Conservation (phyloP, 2,329 filamentous ascomycete genomes). For the Monosporascus sp. region DNA sequence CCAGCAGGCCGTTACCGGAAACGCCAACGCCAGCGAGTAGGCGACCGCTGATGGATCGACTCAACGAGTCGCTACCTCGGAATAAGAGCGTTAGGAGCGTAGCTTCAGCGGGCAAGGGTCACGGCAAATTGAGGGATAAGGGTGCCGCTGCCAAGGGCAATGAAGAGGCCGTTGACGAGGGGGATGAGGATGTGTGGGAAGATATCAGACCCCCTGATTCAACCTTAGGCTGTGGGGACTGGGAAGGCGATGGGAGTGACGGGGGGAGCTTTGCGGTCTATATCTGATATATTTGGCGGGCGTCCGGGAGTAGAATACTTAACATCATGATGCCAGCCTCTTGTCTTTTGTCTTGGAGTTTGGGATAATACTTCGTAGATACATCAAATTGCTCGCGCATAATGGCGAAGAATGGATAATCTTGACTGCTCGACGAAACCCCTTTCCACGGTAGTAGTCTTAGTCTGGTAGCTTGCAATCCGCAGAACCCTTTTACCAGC, state of each 20-base stretch:
- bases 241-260: conserved; percentile 20
- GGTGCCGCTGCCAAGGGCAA: background rate
- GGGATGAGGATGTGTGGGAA: conserved; percentile 25
- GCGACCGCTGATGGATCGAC: conserved; percentile 10
- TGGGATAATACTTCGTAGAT: no score
- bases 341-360: no score
- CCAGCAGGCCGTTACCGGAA: conserved; percentile 13
- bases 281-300: conserved; percentile 14
- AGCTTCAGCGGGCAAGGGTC: conserved; percentile 1
- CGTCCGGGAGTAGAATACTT: no score
- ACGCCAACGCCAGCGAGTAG: conserved; percentile 13
- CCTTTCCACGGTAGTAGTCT: no score
- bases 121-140: background rate
- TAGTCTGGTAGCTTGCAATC: no score
- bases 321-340: no score
- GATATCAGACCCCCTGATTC: conserved; percentile 23
- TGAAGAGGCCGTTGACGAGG: conserved; percentile 4
- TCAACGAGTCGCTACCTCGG: conserved; percentile 7
- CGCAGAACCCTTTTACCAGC: no score
- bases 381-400: no score
- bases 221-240: conserved; percentile 19
- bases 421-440: no score
- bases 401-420: no score
- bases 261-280: conserved; percentile 25
- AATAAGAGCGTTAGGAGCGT: conserved; percentile 8